Evolutionary conservation across 169 alveolate species (phyloP), one percentile per base, ranked within the genome.

Genomic region (Plasmodium inui): DNA sequence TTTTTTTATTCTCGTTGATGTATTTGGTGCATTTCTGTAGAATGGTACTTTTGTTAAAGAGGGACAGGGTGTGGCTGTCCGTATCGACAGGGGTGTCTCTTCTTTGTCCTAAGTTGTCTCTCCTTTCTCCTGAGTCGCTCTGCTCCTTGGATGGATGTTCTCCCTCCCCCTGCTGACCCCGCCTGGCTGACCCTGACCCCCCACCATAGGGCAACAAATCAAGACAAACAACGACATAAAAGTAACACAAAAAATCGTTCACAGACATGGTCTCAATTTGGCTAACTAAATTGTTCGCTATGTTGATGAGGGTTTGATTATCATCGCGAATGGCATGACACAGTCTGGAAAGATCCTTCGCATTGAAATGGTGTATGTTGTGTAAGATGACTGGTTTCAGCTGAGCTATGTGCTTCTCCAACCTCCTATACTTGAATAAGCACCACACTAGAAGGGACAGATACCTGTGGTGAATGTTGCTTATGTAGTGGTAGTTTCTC

Each of bases 401-500:
- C 22, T 53, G 81, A 0, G 30, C 44, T 10, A 90, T 74, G 55
- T 90, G 81, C 12, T 81, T 57, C 37, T 90, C 39, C 41, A 90
- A 82, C 44, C 81, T 79, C 26, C 39, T 82, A 70, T 41, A 90
- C 73, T 90, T 90, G 67, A 67, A 81, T 41, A 90, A 17, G 46
- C 94, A 90, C 94, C 94, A 90, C 37, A 80, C 67, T 90, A 90
- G 73, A 14, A 90, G 76, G 26, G 89, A 17, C 19, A 90, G 73
- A 90, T 90, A 90, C 53, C 81, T 90, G 83, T 90, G 91, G 37
- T 90, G 94, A 28, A 90, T 90, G 32, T 90, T 90, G 73, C 74
- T 81, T 90, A 67, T 70, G 55, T 90, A 90, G 70, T 90, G 91
- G 53, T 90, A 79, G 37, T 90, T 90, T 10, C 73, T 90, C 55